These are phyloP conservation scores for Yarrowia sp. DNA, from an alignment of 805 yeast genomes.

Conservation along the genomic window DNA sequence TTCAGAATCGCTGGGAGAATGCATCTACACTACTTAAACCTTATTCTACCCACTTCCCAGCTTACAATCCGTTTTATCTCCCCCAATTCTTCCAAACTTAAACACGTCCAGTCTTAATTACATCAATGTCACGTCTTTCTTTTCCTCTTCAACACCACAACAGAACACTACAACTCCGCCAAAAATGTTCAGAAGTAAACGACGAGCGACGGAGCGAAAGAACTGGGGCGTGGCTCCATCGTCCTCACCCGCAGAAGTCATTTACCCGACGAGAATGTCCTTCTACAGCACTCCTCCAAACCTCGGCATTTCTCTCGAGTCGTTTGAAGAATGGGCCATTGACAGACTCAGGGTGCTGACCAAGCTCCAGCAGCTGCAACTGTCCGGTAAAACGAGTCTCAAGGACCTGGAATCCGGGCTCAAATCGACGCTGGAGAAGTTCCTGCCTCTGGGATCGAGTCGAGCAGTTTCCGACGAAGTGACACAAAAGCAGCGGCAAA, in stretches of 20 bases:
- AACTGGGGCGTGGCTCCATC: slow-evolving; percentile 43
- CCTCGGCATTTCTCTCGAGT: slow-evolving; percentile 86
- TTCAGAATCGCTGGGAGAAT: background rate
- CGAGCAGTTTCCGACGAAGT: slow-evolving; percentile 41
- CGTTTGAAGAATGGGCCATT: slow-evolving; percentile 95
- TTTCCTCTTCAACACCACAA: background rate
- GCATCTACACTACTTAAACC: background rate
- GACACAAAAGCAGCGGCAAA: slow-evolving; percentile 66
- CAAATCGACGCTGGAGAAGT: slow-evolving; percentile 64
- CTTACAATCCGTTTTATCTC: background rate
- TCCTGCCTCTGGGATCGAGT: slow-evolving; percentile 64
- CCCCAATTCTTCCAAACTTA: background rate
- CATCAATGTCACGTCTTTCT: slow-evolving; percentile 3
- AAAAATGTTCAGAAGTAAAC: slow-evolving; percentile 48
- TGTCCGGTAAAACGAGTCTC: slow-evolving; percentile 77
- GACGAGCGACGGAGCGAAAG: slow-evolving; percentile 48
- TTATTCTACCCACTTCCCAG: background rate
- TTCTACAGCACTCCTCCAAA: slow-evolving; percentile 80
- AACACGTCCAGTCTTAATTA: background rate
- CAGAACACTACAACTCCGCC: background rate
- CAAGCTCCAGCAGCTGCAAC: slow-evolving; percentile 20
- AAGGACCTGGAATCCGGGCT: slow-evolving; percentile 73
- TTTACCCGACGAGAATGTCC: slow-evolving; percentile 66
- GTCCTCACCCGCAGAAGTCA: slow-evolving; percentile 46
- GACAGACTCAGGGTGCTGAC: slow-evolving; percentile 78